Evolutionary conservation across 345 rosid genomes (phyloP).

Genomic region (Bretschneidera sinensis): DNA sequence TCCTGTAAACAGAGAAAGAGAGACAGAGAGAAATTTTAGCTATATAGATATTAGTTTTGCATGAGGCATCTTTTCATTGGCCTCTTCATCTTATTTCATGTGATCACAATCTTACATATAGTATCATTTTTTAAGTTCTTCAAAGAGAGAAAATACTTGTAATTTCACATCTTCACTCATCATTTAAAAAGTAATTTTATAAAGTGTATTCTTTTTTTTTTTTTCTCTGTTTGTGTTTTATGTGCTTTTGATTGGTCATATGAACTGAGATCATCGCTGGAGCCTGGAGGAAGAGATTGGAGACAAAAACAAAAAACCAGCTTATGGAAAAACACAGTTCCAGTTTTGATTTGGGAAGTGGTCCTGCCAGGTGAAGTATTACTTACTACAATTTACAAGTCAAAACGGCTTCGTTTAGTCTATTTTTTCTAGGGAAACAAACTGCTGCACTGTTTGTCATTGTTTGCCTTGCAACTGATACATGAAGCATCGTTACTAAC

Average conservation of each 20-base stretch:
- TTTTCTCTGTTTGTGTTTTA: too few species aligned
- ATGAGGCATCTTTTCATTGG: slow-evolving; percentile 4
- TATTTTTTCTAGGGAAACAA: background rate
- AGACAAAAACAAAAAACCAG: background rate
- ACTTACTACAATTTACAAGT: slow-evolving; percentile 2
- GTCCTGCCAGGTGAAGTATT: too few species aligned
- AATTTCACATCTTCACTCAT: slow-evolving; percentile 11
- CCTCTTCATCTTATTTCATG: slow-evolving; percentile 23
- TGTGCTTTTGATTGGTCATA: too few species aligned
- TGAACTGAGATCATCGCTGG: too few species aligned
- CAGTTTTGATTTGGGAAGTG: too few species aligned
- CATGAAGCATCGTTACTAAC: background rate
- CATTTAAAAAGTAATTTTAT: background rate
- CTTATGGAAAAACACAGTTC: too few species aligned
- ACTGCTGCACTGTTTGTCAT: background rate
- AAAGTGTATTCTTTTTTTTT: background rate
- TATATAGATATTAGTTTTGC: slow-evolving; percentile 8
- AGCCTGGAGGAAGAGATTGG: background rate
- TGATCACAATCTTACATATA: slow-evolving; percentile 15
- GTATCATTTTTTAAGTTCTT: background rate
- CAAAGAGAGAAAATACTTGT: slow-evolving; percentile 2
- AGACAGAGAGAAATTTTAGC: slow-evolving; percentile 3
- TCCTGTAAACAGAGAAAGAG: slow-evolving; percentile 6
- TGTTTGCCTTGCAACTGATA: slow-evolving; percentile 8
- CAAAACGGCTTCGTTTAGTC: slow-evolving; percentile 7